phyloP scores from a whole-genome alignment of 768 basidiomycete species.

The Trametes gibbosa region DNA sequence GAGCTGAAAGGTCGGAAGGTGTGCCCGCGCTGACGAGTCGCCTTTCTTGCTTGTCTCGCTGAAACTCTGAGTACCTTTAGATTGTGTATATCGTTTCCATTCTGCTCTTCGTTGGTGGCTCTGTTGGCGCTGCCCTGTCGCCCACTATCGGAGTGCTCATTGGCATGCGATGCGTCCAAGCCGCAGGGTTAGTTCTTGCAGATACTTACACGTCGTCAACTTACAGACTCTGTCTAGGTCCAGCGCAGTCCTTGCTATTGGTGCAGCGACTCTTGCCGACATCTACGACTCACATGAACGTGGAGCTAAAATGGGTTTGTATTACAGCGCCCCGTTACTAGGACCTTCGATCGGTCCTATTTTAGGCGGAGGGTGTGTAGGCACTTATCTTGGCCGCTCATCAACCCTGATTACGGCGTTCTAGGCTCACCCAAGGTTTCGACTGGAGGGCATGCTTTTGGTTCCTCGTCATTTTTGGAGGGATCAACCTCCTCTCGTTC shows the following conservation, averaged over 20 bases:
- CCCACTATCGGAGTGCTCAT: constrained; percentile 54
- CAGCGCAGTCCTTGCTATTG: constrained; percentile 65
- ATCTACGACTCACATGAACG: constrained; percentile 72
- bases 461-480: constrained; percentile 69
- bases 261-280: constrained; percentile 75
- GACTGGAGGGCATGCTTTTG: constrained; percentile 82
- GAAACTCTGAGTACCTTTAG: constrained; percentile 28
- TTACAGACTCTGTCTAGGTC: constrained; percentile 37
- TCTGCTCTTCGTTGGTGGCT: constrained; percentile 50
- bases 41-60: not conserved
- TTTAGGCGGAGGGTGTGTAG: constrained; percentile 49
- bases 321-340: constrained; percentile 76
- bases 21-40: constrained; percentile 16
- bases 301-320: constrained; percentile 75
- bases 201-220: not conserved
- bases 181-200: constrained; percentile 49
- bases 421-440: constrained; percentile 52
- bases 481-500: constrained; percentile 51
- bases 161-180: constrained; percentile 64
- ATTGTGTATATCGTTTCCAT: constrained; percentile 53
- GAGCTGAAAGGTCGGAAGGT: constrained; percentile 77
- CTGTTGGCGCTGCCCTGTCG: constrained; percentile 53
- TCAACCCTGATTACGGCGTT: not conserved
- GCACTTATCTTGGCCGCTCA: not conserved
- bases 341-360: constrained; percentile 69